Conservation (phyloP, 768 basidiomycete genomes). For the Suillus discolor region DNA sequence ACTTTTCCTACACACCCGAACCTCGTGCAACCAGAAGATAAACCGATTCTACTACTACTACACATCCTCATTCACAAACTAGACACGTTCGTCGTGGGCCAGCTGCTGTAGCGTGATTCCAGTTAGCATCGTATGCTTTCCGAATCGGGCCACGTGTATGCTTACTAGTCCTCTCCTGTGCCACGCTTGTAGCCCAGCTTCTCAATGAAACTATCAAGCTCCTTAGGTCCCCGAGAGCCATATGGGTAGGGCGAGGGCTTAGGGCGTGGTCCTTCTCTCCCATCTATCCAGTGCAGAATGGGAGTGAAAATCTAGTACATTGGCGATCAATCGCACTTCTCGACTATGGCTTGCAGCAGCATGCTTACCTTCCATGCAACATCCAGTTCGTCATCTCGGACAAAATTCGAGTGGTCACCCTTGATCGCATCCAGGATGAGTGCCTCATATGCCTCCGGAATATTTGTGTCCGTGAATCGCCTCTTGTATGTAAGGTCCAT, state of each 20-base stretch:
- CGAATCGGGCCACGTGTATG: constrained; percentile 20
- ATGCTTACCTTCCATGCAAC: constrained; percentile 90
- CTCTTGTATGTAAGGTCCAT: constrained; percentile 99
- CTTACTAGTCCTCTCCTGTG: constrained; percentile 71
- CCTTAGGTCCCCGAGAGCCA: constrained; percentile 92
- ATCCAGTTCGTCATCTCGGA: constrained; percentile 95
- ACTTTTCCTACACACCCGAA: constrained; percentile 7
- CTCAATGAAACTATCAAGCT: constrained; percentile 73
- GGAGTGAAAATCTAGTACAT: constrained; percentile 84
- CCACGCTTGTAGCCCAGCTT: constrained; percentile 77
- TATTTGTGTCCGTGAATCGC: constrained; percentile 86
- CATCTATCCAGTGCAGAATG: constrained; percentile 95
- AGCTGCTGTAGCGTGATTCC: constrained; percentile 18
- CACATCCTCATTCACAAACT: constrained; percentile 20
- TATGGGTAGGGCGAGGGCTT: constrained; percentile 83
- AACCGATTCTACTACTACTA: neutral
- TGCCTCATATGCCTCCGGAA: constrained; percentile 96
- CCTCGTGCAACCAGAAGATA: neutral
- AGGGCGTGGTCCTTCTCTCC: constrained; percentile 64
- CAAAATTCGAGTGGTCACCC: constrained; percentile 99
- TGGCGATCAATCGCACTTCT: constrained; percentile 7
- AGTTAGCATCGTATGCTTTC: neutral
- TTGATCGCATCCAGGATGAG: constrained; percentile 94
- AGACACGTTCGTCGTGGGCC: constrained; percentile 30
- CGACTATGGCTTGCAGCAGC: neutral